Base-by-base conservation (phyloP, 352 stramenopile species). In the Aphanomyces euteiches region DNA sequence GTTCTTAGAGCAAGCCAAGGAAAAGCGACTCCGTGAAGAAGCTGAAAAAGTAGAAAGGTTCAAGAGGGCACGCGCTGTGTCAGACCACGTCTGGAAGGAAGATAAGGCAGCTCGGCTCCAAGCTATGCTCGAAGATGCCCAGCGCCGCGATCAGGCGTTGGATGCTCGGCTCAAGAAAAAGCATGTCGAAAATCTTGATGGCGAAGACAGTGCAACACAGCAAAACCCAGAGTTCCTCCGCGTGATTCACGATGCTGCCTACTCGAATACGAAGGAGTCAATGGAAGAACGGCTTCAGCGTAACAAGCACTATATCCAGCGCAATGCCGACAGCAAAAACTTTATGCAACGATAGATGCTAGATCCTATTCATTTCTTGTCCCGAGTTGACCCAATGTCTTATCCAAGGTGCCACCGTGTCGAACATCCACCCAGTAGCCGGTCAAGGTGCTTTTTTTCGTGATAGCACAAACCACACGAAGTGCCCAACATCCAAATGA, bases 221-320 rank as follows among this genome's bases (percentile, higher is more conserved):
- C 73, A 71, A 50, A 90, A 95, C 61, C 85, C 85, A 17, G 28
- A 21, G 10, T 74, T 72, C 65, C 53, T 74, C 17, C 41, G 47
- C 34, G 61, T 64, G 7, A 34, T 71, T 7, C 34, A 74, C 43
- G 19, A 72, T 17, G 65, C 79, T 10, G 85, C 84, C n/a, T 95
- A 95, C 66, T 57, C 90, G 57, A 75, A 83, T 38, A 72, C 72
- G 0, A 79, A 85, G 3, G 82, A 74, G 69, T 88, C 76, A 43
- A 91, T 95, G 81, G 73, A 84, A 53, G 84, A 93, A 43, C 85
- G 85, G 0, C 68, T 95, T 64, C 80, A 81, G 17, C 77, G 88
- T 56, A 95, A 95, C 66, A 83, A 83, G 34, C 85, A 95, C 67
- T 95, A 95, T 70, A 92, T 95, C 50, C 88, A 95, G 67, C 80